phyloP scores from a whole-genome alignment of 1,139 yeast genomes.

The Magnusiomyces sp. region DNA sequence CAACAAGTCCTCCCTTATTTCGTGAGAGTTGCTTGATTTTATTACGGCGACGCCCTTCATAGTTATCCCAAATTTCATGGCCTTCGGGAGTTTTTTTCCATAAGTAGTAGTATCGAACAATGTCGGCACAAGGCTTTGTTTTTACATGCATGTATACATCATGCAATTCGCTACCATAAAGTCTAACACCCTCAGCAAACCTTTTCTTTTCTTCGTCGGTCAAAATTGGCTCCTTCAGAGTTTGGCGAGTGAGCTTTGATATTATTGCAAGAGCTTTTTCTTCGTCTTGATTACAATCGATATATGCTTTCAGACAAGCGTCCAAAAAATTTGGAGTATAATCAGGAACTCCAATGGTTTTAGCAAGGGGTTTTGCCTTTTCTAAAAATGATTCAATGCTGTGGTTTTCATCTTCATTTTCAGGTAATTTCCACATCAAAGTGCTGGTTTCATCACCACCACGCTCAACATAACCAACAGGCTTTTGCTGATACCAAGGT shows the following conservation, averaged over 20 bases:
- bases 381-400: conserved; percentile 42
- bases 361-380: conserved; percentile 51
- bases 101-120: conserved; percentile 75
- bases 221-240: conserved; percentile 69
- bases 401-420: conserved; percentile 11
- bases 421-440: conserved; percentile 54
- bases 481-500: conserved; percentile 70
- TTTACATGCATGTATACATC: conserved; percentile 63
- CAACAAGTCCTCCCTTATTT: conserved; percentile 29
- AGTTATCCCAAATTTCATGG: conserved; percentile 72
- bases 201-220: conserved; percentile 49
- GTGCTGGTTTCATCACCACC: conserved; percentile 70
- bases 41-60: conserved; percentile 59
- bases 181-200: conserved; percentile 69
- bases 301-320: conserved; percentile 48
- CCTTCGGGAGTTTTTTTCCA: conserved; percentile 89
- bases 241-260: conserved; percentile 43
- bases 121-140: conserved; percentile 63
- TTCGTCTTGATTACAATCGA: conserved; percentile 45
- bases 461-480: conserved; percentile 76
- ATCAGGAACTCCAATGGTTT: conserved; percentile 40
- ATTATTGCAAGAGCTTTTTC: conserved; percentile 39
- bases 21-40: conserved; percentile 29
- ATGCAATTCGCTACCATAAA: conserved; percentile 71
- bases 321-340: conserved; percentile 71